phyloP scores from a whole-genome alignment of 495 filamentous ascomycete genomes.

The Choiromyces venosus region DNA sequence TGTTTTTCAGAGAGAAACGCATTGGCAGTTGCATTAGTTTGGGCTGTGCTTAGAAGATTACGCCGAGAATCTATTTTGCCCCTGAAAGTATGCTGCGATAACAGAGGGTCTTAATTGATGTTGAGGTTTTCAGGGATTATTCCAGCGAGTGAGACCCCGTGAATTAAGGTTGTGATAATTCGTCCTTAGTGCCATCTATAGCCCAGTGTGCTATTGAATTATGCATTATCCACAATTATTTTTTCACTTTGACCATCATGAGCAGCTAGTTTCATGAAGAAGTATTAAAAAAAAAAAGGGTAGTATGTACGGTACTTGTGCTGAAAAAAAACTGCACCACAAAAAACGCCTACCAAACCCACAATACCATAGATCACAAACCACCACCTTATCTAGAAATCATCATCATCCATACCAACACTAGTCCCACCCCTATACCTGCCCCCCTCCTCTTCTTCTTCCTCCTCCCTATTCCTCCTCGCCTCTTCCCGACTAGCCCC shows the following conservation, averaged over 20 bases:
- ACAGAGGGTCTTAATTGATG: too few species aligned
- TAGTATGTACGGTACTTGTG: neutral
- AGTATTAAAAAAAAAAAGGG: neutral
- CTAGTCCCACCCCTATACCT: constrained; percentile 41
- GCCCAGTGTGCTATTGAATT: neutral
- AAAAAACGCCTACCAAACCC: neutral
- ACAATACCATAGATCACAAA: neutral
- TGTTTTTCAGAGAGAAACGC: neutral
- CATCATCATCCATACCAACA: constrained; percentile 41
- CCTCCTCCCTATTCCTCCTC: constrained; percentile 54
- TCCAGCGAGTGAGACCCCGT: neutral
- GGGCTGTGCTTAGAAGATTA: neutral
- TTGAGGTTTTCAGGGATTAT: neutral
- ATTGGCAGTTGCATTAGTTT: neutral
- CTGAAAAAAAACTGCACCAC: neutral
- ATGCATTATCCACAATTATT: neutral
- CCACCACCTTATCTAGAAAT: neutral
- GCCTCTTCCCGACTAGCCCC: constrained; percentile 55
- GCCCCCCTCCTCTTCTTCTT: constrained; percentile 50
- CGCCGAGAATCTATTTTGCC: neutral
- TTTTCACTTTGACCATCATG: neutral
- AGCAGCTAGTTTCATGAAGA: neutral
- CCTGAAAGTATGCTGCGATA: neutral
- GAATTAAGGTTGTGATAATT: neutral
- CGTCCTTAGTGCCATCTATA: neutral